Evolutionary conservation across 306 rosid species (phyloP), one percentile per base, ranked within the genome.

Genomic region (Acacia acuminata): DNA sequence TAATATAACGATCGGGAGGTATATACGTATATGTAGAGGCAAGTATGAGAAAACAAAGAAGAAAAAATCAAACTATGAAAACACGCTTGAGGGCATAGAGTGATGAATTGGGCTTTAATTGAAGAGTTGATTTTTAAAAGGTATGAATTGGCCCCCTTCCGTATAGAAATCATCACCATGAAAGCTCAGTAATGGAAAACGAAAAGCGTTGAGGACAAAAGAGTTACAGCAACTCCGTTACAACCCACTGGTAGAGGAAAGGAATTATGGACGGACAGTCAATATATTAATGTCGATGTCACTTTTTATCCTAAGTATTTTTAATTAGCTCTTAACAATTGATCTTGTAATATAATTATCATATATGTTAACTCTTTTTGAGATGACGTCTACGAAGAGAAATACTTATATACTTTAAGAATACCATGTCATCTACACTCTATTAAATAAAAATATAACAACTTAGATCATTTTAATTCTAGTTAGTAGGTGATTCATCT

Each of bases 101-200:
- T n/a, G n/a, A 47, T 61, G 10, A 64, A 8, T 19, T 13, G 40
- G 65, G 43, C 14, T 38, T 38, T 38, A 38, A 2, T 2, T 40
- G 27, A 20, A 16, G 68, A 43, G 27, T 48, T 53, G 20, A 72
- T 24, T n/a, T 65, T 45, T 36, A 13, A 27, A 53, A 56, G 68
- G 55, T 75, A 53, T 17, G 8, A 15, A 2, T 55, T 25, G 16
- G n/a, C 56, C 38, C 72, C 63, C 25, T 17, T 14, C 43, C 32
- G 40, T 87, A 85, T 90, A 53, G 94, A 85, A 90, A 89, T 87
- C 88, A 92, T 86, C 91, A 85, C 78, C 81, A 27, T 71, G 94
- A 92, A 92, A 90, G 94, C 88, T 86, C 80, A 36, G 90, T 81
- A 47, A 77, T 14, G 66, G 40, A 84, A 84, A 51, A 19, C 71